Evolutionary conservation across 441 rosid species (phyloP), one percentile per base, ranked within the genome.

Genomic region (Aquilaria agallochum): DNA sequence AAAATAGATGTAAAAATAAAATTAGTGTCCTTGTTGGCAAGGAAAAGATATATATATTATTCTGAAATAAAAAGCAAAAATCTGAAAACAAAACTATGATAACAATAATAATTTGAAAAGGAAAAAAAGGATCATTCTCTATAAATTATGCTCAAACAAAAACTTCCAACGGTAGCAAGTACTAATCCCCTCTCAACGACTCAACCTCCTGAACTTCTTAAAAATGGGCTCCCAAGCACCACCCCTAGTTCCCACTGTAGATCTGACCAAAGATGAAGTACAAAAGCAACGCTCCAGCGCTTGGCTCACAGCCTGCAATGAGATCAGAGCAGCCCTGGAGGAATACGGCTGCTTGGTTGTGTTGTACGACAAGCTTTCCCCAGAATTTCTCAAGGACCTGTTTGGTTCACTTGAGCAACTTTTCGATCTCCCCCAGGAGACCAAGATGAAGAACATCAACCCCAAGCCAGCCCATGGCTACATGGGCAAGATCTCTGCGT

Each of bases 391-490:
- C 46, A 63, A 63, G n/a, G 15, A 71, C 0, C 40, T 78, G 32
- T 65, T 84, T 55, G 65, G 69, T 10, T 72, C 50, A 0, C 40
- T 78, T 20, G 70, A 72, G 60, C 78, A 80, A 60, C 58, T 90
- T 54, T 84, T 90, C 45, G 65, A 77, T 31, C 89, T 88, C 46
- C 90, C 97, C 11, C 68, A 63, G 0, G 83, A 90, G 55, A 69
- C 63, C 32, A 90, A 90, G 67, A 61, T 56, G 59, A 74, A 73
- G 56, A 90, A 90, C 74, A 68, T 67, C 1, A 81, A 82, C 69
- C 74, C 74, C 44, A 83, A 79, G 63, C 81, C 87, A 31, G 70
- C 74, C n/a, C 83, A 80, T 55, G 94, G 83, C 40, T 88, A 88
- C 70, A 58, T 86, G 64, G 76, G 83, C 32, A 77, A 80, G 65